Base-by-base conservation (phyloP, 2,329 filamentous ascomycete species). In the Sclerotinia subarctica region DNA sequence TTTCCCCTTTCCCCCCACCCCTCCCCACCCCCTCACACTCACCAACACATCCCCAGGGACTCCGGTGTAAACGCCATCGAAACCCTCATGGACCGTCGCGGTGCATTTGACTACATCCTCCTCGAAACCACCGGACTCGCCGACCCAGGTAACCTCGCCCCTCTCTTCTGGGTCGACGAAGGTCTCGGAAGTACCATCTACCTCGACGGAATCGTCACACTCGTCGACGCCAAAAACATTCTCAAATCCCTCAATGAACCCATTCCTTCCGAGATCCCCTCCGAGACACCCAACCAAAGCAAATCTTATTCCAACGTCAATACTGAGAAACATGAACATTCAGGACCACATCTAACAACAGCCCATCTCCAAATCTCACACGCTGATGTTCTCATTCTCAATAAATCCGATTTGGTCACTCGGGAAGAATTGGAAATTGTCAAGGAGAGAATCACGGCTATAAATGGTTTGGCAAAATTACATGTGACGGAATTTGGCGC, bases 331-430 rank as follows among this genome's bases (percentile, higher is more conserved):
- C 47, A 62, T 17, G 74, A 78, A 29, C 78, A 82, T 54, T 81
- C 84, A 59, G 89, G 90, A 0, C 89, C 91, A 0, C 80, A 93
- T 11, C 86, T 97, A 79, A 97, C 94, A 0, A 97, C 92, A 2
- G 95, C 95, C 0, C 95, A 99, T 78, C 85, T 98, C 59, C 95
- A 99, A 76, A 96, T 99, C 69, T 97, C 93, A 1, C 94, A 99
- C 75, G 95, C 95, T 8, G 95, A 99, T 79, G 93, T 98, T 11
- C 86, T 99, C 56, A 87, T 99, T 51, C 87, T 99, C 73, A 99
- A 99, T 81, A 99, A 99, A 79, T 84, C 89, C 3, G 95, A 99
- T 76, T 83, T 97, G 4, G 93, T 98, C 4, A 86, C 84, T 7
- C 78, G 84, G 1, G 80, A 85, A 8, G 88, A 97, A 74, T 84